phyloP scores from a whole-genome alignment of 2,329 filamentous ascomycete genomes.

The Cladosporium austrohemisphaericum region DNA sequence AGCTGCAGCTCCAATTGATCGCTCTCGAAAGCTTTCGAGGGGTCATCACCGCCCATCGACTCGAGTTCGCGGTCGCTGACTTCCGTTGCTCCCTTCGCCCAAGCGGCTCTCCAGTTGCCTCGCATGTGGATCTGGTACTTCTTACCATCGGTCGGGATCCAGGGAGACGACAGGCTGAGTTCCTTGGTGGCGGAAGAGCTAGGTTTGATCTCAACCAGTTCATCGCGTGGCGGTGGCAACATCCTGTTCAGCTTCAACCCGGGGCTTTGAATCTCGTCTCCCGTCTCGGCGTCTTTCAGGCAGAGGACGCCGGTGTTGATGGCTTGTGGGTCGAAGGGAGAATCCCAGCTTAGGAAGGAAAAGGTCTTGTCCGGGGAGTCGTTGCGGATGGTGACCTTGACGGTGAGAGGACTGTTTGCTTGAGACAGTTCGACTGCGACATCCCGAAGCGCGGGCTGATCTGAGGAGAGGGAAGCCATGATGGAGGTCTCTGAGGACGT shows the following conservation, averaged over 20 bases:
- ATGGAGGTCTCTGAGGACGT: constrained; percentile 4
- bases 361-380: constrained; percentile 31
- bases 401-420: constrained; percentile 16
- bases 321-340: constrained; percentile 38
- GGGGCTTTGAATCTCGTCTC: constrained; percentile 29
- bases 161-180: constrained; percentile 36
- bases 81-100: constrained; percentile 25
- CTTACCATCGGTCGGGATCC: constrained; percentile 36
- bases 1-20: constrained; percentile 16
- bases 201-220: constrained; percentile 35
- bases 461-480: background rate
- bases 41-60: constrained; percentile 17
- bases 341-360: constrained; percentile 40
- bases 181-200: constrained; percentile 33
- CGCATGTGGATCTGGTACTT: constrained; percentile 35
- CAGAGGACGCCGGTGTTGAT: constrained; percentile 38
- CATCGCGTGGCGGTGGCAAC: constrained; percentile 36
- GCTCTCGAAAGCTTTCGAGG: constrained; percentile 17
- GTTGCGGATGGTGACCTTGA: constrained; percentile 38
- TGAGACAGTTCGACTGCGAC: constrained; percentile 8
- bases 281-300: constrained; percentile 29
- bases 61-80: constrained; percentile 21
- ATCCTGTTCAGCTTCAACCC: constrained; percentile 35
- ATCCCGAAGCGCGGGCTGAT: background rate
- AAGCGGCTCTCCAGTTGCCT: constrained; percentile 36